These are phyloP conservation scores for Hericium erinaceus DNA, from an alignment of 768 basidiomycete species.

Conservation along the genomic window DNA sequence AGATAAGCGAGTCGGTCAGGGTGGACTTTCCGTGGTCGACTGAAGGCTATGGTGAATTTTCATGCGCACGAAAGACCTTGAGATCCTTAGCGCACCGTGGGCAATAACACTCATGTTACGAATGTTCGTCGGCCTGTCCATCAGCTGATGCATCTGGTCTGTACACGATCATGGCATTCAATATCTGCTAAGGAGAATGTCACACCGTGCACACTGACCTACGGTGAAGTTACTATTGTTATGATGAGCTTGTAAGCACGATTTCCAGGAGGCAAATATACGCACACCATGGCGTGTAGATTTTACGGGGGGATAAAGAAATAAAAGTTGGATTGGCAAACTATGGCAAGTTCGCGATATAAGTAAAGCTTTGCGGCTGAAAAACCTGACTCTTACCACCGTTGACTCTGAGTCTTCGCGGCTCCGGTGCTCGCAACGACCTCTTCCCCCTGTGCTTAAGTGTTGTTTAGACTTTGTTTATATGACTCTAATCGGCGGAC, in stretches of 20 bases:
- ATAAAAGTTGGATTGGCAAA: slow-evolving; percentile 4
- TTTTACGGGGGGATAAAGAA: slow-evolving; percentile 26
- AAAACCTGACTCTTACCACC: too few species aligned
- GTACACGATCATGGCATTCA: slow-evolving; percentile 18
- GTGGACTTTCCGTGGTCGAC: slow-evolving; percentile 99
- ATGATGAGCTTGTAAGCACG: neutral
- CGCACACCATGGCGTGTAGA: slow-evolving; percentile 77
- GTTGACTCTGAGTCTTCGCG: too few species aligned
- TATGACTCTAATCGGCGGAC: too few species aligned
- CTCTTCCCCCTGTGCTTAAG: too few species aligned
- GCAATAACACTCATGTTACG: slow-evolving; percentile 94
- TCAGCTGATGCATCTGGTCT: slow-evolving; percentile 84
- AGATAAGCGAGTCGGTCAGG: slow-evolving; percentile 96
- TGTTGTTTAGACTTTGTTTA: too few species aligned
- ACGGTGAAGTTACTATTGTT: slow-evolving; percentile 15
- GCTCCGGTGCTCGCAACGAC: too few species aligned
- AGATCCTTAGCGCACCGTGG: slow-evolving; percentile 50
- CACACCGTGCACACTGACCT: slow-evolving; percentile 4
- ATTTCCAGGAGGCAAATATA: slow-evolving; percentile 16
- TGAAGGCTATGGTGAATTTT: slow-evolving; percentile 21
- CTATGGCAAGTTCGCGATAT: neutral
- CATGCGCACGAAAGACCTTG: slow-evolving; percentile 14
- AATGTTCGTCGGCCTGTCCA: slow-evolving; percentile 88
- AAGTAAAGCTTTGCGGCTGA: neutral
- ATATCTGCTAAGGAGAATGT: slow-evolving; percentile 19